Evolutionary conservation across 179 eudicot genomes (phyloP), one percentile per base, ranked within the genome.

Genomic region (Pouteria campechiana): DNA sequence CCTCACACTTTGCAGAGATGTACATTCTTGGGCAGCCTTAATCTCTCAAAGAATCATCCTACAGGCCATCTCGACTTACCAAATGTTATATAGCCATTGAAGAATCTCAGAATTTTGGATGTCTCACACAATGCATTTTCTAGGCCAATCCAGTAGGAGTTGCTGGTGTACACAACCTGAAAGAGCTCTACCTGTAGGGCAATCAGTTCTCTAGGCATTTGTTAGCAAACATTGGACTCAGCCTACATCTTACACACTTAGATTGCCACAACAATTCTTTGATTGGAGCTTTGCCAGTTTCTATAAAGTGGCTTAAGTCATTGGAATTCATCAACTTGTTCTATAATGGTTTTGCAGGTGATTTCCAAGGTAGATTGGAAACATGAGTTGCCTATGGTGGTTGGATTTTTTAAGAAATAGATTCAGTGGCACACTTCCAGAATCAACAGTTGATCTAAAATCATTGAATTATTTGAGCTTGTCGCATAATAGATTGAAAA

Each of bases 151-250:
- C 88, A 0, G 34, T 2, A 32, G 99, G 99, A 7, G 40, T 80
- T 6, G 47, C 68, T n/a, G 33, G 13, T 8, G 22, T 87, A 44
- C 94, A 83, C 63, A 68, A 65, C 67, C 52, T 92, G 41, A 83
- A 92, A 53, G 76, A 77, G 57, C 52, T 87, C 6, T 29, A 65
- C 50, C 40, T 92, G 23, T 72, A 67, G 39, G 70, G 74, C 27
- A 92, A 92, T 30, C 94, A 59, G 8, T 87, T 92, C 36, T 73
- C 94, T 0, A 96, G 89, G 29, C 25, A 48, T 5, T 15, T 92
- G 2, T 93, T 93, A 7, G 32, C 37, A n/a, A 96, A 87, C 64
- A 58, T 83, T 29, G 92, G 96, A 2, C 36, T 79, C 5, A 82
- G 99, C 48, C 88, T 86, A 3, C 96, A 87, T 52, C 61, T 92